Evolutionary conservation across 176 grass and related monocot genomes (phyloP), one percentile per base, ranked within the genome.

Genomic region (Eleusine coracana): DNA sequence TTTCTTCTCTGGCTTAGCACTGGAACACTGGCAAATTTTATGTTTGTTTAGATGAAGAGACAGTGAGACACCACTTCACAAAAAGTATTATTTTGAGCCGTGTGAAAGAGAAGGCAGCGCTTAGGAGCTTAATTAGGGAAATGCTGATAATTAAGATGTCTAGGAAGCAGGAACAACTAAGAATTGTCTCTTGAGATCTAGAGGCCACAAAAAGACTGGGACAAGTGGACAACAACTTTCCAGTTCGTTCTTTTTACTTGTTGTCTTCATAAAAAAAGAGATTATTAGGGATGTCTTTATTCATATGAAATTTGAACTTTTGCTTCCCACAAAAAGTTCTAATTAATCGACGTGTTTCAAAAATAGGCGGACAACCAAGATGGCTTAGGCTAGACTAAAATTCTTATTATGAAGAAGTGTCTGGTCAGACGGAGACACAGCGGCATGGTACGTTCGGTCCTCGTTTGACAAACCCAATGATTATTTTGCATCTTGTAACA

Each of bases 61-160:
- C 18, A 56, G 17, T 56, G 54, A 56, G 54, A 9, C 55, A 58
- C 18, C 18, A n/a, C 49, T n/a, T 2, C 55, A 58, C 20, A 52
- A 58, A n/a, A 58, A 20, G 21, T 25, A 11, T 61, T 61, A 25
- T 61, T 58, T 52, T 50, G 87, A 75, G 76, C 70, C 41, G 21
- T 74, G 81, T 18, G 69, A 75, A 84, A 70, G 52, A 21, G 46
- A 84, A 85, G 82, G 44, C 72, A 75, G 70, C 41, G 23, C 46
- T 64, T 10, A 58, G 63, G 76, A 42, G 70, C 78, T 80, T 50
- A 69, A 80, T 54, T 31, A 17, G 62, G 76, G 70, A 68, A 21
- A 31, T 78, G 55, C 23, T 59, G 40, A 65, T 63, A 48, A 79
- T 13, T 17, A 79, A 64, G 66, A 67, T 66, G 80, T 16, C 71